Conservation (phyloP, 352 stramenopile genomes). For the Phytophthora gonapodyides region DNA sequence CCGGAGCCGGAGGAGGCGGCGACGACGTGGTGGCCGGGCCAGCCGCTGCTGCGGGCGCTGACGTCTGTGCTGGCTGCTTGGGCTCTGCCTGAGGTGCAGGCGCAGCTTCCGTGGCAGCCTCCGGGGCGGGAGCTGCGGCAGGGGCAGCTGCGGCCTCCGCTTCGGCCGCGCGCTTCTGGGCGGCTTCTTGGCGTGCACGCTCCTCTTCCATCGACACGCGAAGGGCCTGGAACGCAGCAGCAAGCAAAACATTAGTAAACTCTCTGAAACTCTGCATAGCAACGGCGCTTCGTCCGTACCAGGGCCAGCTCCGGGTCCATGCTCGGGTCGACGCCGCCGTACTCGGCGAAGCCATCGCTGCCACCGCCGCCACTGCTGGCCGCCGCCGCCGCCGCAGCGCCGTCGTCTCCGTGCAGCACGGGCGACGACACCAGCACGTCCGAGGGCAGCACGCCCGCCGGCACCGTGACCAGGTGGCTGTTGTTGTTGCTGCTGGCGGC, state of each 20-base stretch:
- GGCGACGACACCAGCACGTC: conserved; percentile 97
- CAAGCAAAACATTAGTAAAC: conserved; percentile 16
- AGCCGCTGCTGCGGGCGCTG: conserved; percentile 26
- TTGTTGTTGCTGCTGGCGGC: conserved; percentile 94
- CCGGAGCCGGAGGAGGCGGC: conserved; percentile 64
- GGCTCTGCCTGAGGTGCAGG: conserved; percentile 26
- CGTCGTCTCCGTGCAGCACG: conserved; percentile 92
- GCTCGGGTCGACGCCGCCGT: conserved; percentile 97
- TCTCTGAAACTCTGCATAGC: background rate
- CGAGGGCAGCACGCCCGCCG: conserved; percentile 95
- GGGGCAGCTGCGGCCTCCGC: conserved; percentile 68
- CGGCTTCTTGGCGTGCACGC: conserved; percentile 93
- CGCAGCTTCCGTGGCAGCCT: conserved; percentile 52
- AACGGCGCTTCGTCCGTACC: conserved; percentile 52
- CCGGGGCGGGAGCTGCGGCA: conserved; percentile 16
- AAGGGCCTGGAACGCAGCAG: conserved; percentile 60
- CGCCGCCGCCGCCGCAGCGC: conserved; percentile 46
- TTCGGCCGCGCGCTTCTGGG: conserved; percentile 90
- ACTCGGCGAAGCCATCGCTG: conserved; percentile 91
- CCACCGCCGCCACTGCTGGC: conserved; percentile 36
- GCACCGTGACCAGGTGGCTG: conserved; percentile 97
- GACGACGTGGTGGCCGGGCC: conserved; percentile 25
- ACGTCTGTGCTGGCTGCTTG: conserved; percentile 45
- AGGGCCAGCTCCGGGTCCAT: conserved; percentile 99
- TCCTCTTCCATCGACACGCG: conserved; percentile 99